phyloP scores from a whole-genome alignment of 192 early-diverging fungal species.

The Oehlia diaphana region DNA sequence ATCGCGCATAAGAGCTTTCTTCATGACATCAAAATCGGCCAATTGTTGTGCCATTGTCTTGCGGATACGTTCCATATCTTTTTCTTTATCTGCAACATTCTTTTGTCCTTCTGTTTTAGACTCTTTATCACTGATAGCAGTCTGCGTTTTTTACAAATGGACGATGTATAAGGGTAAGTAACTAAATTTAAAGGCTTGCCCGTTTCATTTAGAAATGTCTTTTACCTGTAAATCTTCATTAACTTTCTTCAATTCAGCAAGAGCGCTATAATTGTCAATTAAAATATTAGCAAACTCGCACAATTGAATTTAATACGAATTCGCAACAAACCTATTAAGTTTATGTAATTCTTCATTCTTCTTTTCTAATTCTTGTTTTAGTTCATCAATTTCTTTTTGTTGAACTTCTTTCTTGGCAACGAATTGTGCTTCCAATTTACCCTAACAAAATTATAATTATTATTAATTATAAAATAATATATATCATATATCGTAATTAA shows the following conservation, averaged over 20 bases:
- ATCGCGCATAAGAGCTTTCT: conserved; percentile 97
- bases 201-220: conserved; percentile 23
- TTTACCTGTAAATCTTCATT: conserved; percentile 64
- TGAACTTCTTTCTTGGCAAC: conserved; percentile 72
- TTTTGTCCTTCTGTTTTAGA: conserved; percentile 28
- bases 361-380: conserved; percentile 66
- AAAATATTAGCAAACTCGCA: background rate
- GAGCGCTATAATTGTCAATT: conserved; percentile 31
- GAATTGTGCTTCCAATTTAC: conserved; percentile 85
- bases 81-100: conserved; percentile 63
- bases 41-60: conserved; percentile 79
- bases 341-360: conserved; percentile 70
- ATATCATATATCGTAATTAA: background rate
- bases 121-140: conserved; percentile 13
- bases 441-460: conserved; percentile 28
- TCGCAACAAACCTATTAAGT: conserved; percentile 35
- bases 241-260: conserved; percentile 61
- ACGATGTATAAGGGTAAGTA: conserved; percentile 18
- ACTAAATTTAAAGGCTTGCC: background rate
- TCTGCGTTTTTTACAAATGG: conserved; percentile 10
- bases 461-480: background rate
- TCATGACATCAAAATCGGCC: conserved; percentile 96
- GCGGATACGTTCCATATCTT: conserved; percentile 77
- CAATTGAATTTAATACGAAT: background rate
- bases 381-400: conserved; percentile 72